Conservation (phyloP, 345 rosid genomes). For the Dipteronia sinensis region DNA sequence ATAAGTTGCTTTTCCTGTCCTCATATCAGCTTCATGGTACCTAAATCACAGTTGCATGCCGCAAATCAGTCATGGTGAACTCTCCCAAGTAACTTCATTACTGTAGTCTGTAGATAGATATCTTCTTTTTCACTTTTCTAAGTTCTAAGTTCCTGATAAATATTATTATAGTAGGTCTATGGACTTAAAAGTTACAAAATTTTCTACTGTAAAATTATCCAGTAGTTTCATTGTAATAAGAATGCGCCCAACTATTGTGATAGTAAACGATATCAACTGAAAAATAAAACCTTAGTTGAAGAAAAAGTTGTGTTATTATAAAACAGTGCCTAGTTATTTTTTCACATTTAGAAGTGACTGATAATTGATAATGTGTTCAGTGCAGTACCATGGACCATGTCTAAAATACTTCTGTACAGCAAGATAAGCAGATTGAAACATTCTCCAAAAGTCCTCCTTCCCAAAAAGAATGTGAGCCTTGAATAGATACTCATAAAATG, state of each 20-base stretch:
- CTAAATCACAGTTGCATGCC: slow-evolving; percentile 33
- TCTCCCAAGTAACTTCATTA: neutral
- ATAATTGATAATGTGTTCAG: slow-evolving; percentile 6
- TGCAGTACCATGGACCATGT: slow-evolving; percentile 87
- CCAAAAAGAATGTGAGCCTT: slow-evolving; percentile 95
- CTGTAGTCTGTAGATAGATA: neutral
- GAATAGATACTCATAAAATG: slow-evolving; percentile 90
- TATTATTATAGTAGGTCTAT: neutral
- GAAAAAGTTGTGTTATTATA: neutral
- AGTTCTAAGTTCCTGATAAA: neutral
- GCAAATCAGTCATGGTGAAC: slow-evolving; percentile 13
- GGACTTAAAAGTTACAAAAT: neutral
- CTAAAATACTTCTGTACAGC: slow-evolving; percentile 92
- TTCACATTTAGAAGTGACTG: neutral
- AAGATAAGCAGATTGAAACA: slow-evolving; percentile 91
- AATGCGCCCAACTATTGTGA: neutral
- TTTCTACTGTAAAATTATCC: slow-evolving; percentile 2
- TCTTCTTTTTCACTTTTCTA: neutral
- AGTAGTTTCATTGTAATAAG: neutral
- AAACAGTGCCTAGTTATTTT: neutral
- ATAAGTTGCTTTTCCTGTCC: slow-evolving; percentile 91
- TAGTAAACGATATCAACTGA: neutral
- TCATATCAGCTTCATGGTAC: slow-evolving; percentile 99
- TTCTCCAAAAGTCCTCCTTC: slow-evolving; percentile 94
- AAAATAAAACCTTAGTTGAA: neutral